These are phyloP conservation scores for Boletus chippewaensis DNA, from an alignment of 1,284 basidiomycete species.

Conservation along the genomic window DNA sequence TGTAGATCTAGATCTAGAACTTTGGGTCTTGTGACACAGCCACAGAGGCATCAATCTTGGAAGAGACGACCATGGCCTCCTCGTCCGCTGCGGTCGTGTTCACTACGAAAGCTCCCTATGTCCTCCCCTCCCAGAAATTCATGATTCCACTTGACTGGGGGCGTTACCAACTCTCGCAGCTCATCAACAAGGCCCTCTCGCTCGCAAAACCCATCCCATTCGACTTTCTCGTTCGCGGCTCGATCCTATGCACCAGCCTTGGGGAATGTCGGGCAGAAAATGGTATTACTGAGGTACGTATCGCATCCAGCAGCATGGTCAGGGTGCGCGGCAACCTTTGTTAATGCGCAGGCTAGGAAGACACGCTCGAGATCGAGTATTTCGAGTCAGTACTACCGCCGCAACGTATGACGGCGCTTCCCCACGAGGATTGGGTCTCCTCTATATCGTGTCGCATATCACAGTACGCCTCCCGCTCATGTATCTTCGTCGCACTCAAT, in stretches of 20 bases:
- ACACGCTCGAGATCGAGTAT: slow-evolving; percentile 91
- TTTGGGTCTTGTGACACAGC: slow-evolving; percentile 3
- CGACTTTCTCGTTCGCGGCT: slow-evolving; percentile 85
- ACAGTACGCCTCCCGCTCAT: slow-evolving; percentile 45
- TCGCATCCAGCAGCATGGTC: neutral
- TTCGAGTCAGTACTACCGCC: slow-evolving; percentile 91
- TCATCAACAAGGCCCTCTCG: slow-evolving; percentile 90
- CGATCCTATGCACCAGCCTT: slow-evolving; percentile 71
- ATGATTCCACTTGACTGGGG: slow-evolving; percentile 90
- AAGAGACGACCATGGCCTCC: slow-evolving; percentile 5
- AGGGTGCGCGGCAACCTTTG: slow-evolving; percentile 4
- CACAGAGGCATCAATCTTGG: neutral
- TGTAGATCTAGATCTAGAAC: too few relatives aligned
- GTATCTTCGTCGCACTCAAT: neutral
- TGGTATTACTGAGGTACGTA: slow-evolving; percentile 21
- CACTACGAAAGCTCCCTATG: slow-evolving; percentile 73
- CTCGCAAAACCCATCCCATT: slow-evolving; percentile 79
- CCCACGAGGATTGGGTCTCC: slow-evolving; percentile 94
- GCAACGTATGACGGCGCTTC: slow-evolving; percentile 70
- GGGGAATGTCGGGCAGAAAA: slow-evolving; percentile 50
- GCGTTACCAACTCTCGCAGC: slow-evolving; percentile 94
- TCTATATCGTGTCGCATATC: slow-evolving; percentile 65
- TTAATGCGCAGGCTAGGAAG: slow-evolving; percentile 49
- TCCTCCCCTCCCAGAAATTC: slow-evolving; percentile 86
- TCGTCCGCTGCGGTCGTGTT: slow-evolving; percentile 57